phyloP scores from a whole-genome alignment of 805 yeast genomes.

The Kregervanrija fluxuum region DNA sequence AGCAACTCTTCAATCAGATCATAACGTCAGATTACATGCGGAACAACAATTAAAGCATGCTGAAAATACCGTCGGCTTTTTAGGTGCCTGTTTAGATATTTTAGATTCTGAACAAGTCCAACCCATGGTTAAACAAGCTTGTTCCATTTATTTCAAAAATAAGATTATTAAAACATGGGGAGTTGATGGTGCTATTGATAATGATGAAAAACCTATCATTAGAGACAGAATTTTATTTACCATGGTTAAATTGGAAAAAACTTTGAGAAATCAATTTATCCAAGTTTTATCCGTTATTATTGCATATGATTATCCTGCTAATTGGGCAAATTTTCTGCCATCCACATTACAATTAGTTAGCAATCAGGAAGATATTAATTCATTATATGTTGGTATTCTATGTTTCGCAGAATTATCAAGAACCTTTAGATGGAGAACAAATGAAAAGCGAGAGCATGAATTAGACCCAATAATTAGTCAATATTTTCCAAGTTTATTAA shows the following conservation, averaged over 20 bases:
- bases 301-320: slow-evolving; percentile 28
- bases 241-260: slow-evolving; percentile 41
- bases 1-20: slow-evolving; percentile 69
- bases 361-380: slow-evolving; percentile 34
- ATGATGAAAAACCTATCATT: slow-evolving; percentile 69
- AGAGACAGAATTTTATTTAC: slow-evolving; percentile 63
- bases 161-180: slow-evolving; percentile 62
- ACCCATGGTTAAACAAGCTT: slow-evolving; percentile 59
- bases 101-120: slow-evolving; percentile 46
- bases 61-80: slow-evolving; percentile 58
- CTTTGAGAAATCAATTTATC: slow-evolving; percentile 37
- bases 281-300: slow-evolving; percentile 50
- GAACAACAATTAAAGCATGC: slow-evolving; percentile 59
- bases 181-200: slow-evolving; percentile 37
- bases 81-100: slow-evolving; percentile 77
- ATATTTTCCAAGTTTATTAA: slow-evolving; percentile 63
- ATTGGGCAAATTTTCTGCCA: slow-evolving; percentile 53
- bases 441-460: slow-evolving; percentile 40
- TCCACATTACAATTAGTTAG: slow-evolving; percentile 38
- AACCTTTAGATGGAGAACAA: slow-evolving; percentile 69
- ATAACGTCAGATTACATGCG: slow-evolving; percentile 53
- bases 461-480: slow-evolving; percentile 55
- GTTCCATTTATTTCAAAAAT: slow-evolving; percentile 85
- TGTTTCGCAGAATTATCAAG: slow-evolving; percentile 72
- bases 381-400: slow-evolving; percentile 59